A percentile compares a stretch with the other conserved stretches of the same genome.
Conservation (phyloP, 2,329 filamentous ascomycete species). For the Decorospora gaudefroyi region DNA sequence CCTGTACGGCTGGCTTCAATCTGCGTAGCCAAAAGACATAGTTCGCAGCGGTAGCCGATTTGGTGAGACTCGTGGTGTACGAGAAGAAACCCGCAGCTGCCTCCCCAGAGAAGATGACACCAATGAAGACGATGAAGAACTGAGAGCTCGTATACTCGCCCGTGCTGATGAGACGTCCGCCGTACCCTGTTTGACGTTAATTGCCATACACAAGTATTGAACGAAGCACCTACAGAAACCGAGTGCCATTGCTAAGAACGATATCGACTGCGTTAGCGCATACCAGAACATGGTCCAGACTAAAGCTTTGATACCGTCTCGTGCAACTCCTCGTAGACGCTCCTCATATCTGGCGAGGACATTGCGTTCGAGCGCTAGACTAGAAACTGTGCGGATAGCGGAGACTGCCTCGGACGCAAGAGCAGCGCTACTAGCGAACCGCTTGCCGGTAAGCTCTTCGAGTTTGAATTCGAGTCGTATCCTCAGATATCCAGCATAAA, state of each 20-base stretch:
- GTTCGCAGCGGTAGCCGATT: constrained; percentile 82
- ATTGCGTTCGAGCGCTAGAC: constrained; percentile 83
- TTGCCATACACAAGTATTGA: constrained; percentile 57
- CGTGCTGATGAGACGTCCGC: constrained; percentile 40
- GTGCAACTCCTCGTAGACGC: constrained; percentile 59
- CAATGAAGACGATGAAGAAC: constrained; percentile 89
- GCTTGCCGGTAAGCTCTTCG: constrained; percentile 72
- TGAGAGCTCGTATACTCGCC: constrained; percentile 70
- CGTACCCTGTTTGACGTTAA: constrained; percentile 40
- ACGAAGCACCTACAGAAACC: constrained; percentile 52
- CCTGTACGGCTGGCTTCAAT: constrained; percentile 45
- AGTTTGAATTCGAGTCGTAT: constrained; percentile 84
- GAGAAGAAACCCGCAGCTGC: constrained; percentile 90
- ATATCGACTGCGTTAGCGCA: constrained; percentile 79
- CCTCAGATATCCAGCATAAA: constrained; percentile 76
- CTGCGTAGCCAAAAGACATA: constrained; percentile 53
- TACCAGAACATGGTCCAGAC: constrained; percentile 79
- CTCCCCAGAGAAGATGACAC: constrained; percentile 34
- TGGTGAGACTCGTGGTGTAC: constrained; percentile 95
- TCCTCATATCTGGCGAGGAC: constrained; percentile 70
- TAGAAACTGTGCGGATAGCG: constrained; percentile 90
- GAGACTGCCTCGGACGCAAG: constrained; percentile 94
- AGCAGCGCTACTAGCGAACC: constrained; percentile 60
- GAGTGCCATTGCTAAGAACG: constrained; percentile 50
- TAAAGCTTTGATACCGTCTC: constrained; percentile 66